Evolutionary conservation across 805 yeast species (phyloP).

Genomic region (Nakazawaea holstii): DNA sequence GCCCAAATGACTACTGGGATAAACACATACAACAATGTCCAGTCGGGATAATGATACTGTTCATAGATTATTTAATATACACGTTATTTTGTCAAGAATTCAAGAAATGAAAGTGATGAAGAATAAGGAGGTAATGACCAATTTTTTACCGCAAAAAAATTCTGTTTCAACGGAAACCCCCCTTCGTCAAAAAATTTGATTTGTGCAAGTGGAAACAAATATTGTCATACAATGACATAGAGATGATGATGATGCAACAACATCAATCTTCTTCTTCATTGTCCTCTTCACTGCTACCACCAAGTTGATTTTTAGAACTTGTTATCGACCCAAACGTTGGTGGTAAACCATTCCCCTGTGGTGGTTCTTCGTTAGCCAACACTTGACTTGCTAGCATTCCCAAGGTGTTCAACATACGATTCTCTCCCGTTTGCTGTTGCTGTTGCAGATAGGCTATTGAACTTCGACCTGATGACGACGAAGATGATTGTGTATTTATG

Average conservation of each 20-base stretch:
- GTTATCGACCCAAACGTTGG: conserved; percentile 8
- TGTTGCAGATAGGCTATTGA: conserved; percentile 3
- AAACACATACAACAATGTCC: too few relatives aligned
- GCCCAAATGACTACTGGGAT: too few relatives aligned
- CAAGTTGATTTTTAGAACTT: background rate
- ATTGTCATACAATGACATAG: too few relatives aligned
- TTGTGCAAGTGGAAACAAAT: background rate
- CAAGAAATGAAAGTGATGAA: too few relatives aligned
- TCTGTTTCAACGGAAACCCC: too few relatives aligned
- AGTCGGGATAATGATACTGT: too few relatives aligned
- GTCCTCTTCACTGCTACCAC: background rate
- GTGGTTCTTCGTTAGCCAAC: conserved; percentile 22
- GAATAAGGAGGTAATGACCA: too few relatives aligned
- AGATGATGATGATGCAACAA: too few relatives aligned
- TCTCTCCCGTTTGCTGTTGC: background rate
- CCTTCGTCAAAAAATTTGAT: background rate
- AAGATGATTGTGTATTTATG: background rate
- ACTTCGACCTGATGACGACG: conserved; percentile 9
- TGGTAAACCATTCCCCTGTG: background rate
- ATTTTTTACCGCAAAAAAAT: too few relatives aligned
- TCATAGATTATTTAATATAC: too few relatives aligned
- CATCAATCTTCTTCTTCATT: background rate
- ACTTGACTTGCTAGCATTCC: conserved; percentile 30
- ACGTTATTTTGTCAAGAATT: too few relatives aligned
- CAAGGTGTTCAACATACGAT: conserved; percentile 26